Percentiles rank a stretch among this genome's conserved stretches.
phyloP scores from a whole-genome alignment of 441 rosid genomes.

The Croton laevigatus region DNA sequence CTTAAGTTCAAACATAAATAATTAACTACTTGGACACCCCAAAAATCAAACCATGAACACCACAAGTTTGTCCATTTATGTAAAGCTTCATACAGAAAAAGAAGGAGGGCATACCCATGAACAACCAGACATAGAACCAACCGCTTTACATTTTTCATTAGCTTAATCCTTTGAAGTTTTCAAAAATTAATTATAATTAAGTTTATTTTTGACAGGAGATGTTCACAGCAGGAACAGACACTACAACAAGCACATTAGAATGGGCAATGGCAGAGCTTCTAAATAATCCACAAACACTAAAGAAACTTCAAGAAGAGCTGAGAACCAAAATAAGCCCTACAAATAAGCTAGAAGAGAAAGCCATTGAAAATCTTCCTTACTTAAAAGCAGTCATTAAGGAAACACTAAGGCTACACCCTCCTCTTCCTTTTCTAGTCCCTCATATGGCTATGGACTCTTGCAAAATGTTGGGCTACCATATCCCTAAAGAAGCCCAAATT shows the following conservation, averaged over 20 bases:
- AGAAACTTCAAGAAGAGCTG: slow-evolving; percentile 31
- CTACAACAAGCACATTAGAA: slow-evolving; percentile 73
- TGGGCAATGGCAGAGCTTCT: slow-evolving; percentile 86
- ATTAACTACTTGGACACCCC: no score
- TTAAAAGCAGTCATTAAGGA: slow-evolving; percentile 69
- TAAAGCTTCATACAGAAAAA: no score
- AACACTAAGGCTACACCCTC: slow-evolving; percentile 70
- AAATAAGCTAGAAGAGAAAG: slow-evolving; percentile 27
- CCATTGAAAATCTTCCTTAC: slow-evolving; percentile 42
- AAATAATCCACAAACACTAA: slow-evolving; percentile 39
- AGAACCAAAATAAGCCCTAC: slow-evolving; percentile 22
- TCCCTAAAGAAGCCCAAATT: slow-evolving; percentile 28
- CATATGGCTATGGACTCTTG: slow-evolving; percentile 51
- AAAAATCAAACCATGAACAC: no score
- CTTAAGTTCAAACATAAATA: no score
- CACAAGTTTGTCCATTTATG: no score
- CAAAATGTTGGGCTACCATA: slow-evolving; percentile 17
- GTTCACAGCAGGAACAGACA: slow-evolving; percentile 83
- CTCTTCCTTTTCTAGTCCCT: slow-evolving; percentile 73
- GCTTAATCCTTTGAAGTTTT: no score
- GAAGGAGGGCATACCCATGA: no score
- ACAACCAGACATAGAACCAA: no score
- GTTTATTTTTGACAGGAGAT: slow-evolving; percentile 43
- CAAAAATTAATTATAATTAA: not conserved
- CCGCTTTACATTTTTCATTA: no score